Evolutionary conservation across 2,329 filamentous ascomycete genomes (phyloP).

Genomic region (Simplicillium sp.): DNA sequence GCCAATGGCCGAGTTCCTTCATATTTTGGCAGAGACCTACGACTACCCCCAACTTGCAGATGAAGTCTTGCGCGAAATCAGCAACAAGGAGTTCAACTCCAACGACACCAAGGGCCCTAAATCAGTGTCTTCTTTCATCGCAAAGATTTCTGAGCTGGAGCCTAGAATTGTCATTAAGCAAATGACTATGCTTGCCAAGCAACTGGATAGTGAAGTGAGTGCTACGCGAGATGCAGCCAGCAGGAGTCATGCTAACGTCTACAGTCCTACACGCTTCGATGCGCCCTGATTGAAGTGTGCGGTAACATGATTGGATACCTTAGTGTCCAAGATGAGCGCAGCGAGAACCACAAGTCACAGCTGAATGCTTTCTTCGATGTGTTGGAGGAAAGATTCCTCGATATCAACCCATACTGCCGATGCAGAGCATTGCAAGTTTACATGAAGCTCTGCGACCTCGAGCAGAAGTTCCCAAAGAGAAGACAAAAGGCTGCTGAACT

Average conservation of each 20-base stretch:
- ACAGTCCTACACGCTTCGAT: constrained; percentile 83
- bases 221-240: too few species aligned
- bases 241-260: constrained; percentile 13
- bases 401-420: constrained; percentile 93
- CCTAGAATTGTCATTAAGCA: constrained; percentile 93
- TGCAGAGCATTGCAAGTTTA: constrained; percentile 91
- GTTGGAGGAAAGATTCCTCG: constrained; percentile 88
- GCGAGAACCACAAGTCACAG: constrained; percentile 88
- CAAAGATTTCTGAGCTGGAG: constrained; percentile 85
- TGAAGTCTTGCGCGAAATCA: constrained; percentile 86
- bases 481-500: constrained; percentile 81
- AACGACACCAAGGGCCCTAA: constrained; percentile 95
- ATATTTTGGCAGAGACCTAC: constrained; percentile 94
- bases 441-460: constrained; percentile 82
- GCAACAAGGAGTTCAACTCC: constrained; percentile 95
- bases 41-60: constrained; percentile 93
- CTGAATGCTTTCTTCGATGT: constrained; percentile 97
- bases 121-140: constrained; percentile 87
- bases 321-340: constrained; percentile 82
- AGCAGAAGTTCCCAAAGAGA: constrained; percentile 90
- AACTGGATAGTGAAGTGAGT: constrained; percentile 81
- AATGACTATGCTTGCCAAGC: constrained; percentile 89
- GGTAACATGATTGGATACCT: constrained; percentile 90
- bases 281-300: constrained; percentile 91
- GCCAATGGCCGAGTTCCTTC: constrained; percentile 96